Percentiles rank a stretch among this genome's conserved stretches.
Evolutionary conservation across 305 asterid species (phyloP).

Genomic region (Solanum hybrid): DNA sequence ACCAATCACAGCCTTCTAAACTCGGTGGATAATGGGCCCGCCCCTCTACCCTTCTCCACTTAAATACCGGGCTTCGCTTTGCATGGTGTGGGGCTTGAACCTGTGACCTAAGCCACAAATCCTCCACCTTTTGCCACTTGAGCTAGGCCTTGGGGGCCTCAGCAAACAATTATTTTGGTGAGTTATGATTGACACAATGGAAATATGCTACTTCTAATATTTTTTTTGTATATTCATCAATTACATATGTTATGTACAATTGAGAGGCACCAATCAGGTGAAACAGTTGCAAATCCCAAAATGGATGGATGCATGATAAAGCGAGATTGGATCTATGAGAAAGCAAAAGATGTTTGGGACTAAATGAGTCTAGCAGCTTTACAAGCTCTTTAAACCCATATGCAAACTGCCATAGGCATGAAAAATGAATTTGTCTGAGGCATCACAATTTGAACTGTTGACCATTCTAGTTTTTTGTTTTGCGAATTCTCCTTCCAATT

Average conservation of each 20-base stretch:
- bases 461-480: background rate
- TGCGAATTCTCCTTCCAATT: background rate
- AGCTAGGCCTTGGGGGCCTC: too few species aligned
- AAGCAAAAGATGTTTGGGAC: background rate
- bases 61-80: too few species aligned
- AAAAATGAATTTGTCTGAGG: background rate
- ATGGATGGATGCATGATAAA: background rate
- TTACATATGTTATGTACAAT: background rate
- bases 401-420: background rate
- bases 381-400: background rate
- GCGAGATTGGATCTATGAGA: background rate
- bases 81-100: too few species aligned
- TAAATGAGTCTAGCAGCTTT: background rate
- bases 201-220: background rate
- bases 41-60: too few species aligned
- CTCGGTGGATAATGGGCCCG: too few species aligned
- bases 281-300: background rate
- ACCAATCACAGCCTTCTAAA: too few species aligned
- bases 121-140: too few species aligned
- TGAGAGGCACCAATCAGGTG: background rate
- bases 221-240: background rate
- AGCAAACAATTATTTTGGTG: background rate
- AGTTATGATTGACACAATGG: background rate
- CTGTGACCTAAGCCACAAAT: too few species aligned
- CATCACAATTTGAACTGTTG: background rate